Evolutionary conservation across 2,329 filamentous ascomycete genomes (phyloP), one percentile per base, ranked within the genome.

Genomic region (Rhytidhysteron rufulum): DNA sequence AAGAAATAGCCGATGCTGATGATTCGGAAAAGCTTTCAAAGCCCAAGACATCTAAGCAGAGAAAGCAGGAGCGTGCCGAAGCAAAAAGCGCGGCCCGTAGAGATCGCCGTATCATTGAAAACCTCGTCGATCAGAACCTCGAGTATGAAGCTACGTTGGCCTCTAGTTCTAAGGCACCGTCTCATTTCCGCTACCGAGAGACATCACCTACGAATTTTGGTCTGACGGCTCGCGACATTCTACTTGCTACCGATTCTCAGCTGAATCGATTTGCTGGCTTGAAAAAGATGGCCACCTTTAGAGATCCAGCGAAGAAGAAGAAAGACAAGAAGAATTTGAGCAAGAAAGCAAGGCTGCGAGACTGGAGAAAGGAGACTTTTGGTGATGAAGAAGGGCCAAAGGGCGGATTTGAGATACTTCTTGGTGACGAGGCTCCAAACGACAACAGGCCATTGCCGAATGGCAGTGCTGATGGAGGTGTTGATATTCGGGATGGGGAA

Each of bases 241-340:
- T 98, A 24, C 88, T 95, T 50, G 88, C 90, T 1, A 85, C 85
- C 32, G 93, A 98, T 69, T 73, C 80, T 34, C 82, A 84, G 39
- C 79, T 98, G 49, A 98, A 98, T 66, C 77, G 90, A 50, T 98
- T 85, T 59, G 91, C 85, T 4, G 91, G 93, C 5, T 72, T 98
- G 57, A 98, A 98, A 77, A 97, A 96, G 71, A 79, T 96, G 44
- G 90, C 91, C 4, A 76, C 86, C 4, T 98, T 93, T 73, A 79
- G 93, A 41, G 90, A 96, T 61, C 73, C 76, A 3, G 86, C 90
- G 55, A 93, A 94, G 77, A 97, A 97, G 75, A 77, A 78, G 51
- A 86, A 84, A 56, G 93, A 98, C 60, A 82, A 83, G 70, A 95
- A 95, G 75, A 78, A 80, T 54, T 75, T 97, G 21, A 86, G 88